Conservation (phyloP, 495 filamentous ascomycete genomes). For the Penicillium tannophilum region DNA sequence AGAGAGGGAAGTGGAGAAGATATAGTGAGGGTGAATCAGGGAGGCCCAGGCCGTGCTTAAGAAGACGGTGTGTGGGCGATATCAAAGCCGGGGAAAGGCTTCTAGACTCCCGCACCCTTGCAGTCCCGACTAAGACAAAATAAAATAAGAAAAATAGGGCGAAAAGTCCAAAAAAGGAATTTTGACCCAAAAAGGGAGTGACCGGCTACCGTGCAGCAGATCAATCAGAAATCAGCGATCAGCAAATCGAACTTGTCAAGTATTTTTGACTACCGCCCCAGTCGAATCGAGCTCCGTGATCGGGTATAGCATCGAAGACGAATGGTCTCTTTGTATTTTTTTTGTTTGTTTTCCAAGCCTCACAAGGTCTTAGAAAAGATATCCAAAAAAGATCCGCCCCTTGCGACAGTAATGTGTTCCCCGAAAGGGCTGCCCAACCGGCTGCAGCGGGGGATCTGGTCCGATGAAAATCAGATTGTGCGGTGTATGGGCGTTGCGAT, state of each 20-base stretch:
- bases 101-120: conserved; percentile 37
- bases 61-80: conserved; percentile 20
- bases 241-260: not conserved
- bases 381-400: conserved; percentile 6
- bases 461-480: conserved; percentile 11
- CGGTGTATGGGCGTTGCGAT: conserved; percentile 9
- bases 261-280: conserved; percentile 23
- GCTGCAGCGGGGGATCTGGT: conserved; percentile 17
- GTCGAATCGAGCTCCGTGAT: conserved; percentile 10
- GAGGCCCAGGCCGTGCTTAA: conserved; percentile 14
- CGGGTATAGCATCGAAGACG: not conserved
- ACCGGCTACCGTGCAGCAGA: conserved; percentile 20
- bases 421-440: conserved; percentile 19
- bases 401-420: conserved; percentile 5
- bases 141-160: conserved; percentile 6
- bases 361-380: not conserved
- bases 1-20: not conserved
- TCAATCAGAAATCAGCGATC: conserved; percentile 7
- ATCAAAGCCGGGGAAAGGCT: conserved; percentile 35
- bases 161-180: conserved; percentile 8
- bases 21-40: conserved; percentile 4
- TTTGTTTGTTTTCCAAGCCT: not conserved
- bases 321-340: not conserved
- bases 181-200: conserved; percentile 18
- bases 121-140: conserved; percentile 26